Evolutionary conservation across 2,329 filamentous ascomycete genomes (phyloP).

Genomic region (Arachnomyces sp.): DNA sequence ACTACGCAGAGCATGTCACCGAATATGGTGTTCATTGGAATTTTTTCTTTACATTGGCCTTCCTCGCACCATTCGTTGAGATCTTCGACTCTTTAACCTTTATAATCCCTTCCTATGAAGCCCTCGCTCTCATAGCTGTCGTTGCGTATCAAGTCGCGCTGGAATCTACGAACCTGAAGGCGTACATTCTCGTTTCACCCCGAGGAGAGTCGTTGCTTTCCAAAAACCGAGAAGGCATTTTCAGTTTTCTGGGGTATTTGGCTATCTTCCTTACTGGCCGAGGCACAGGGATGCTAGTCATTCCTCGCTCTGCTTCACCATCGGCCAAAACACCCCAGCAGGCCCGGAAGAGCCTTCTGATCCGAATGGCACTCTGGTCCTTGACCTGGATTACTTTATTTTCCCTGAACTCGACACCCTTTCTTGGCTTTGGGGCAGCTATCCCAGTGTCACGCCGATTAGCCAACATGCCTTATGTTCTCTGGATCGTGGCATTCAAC

Average conservation of each 20-base stretch:
- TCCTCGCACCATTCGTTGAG: conserved; percentile 83
- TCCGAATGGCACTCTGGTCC: conserved; percentile 58
- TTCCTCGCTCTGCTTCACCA: conserved; percentile 53
- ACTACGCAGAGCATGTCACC: conserved; percentile 94
- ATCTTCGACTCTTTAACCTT: conserved; percentile 66
- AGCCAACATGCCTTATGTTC: conserved; percentile 86
- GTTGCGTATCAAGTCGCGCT: conserved; percentile 67
- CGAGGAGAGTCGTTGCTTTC: conserved; percentile 67
- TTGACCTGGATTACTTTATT: conserved; percentile 64
- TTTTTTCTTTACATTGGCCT: conserved; percentile 93
- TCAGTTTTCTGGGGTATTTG: conserved; percentile 87
- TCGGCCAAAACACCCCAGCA: conserved; percentile 35
- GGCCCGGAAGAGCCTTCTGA: conserved; percentile 51
- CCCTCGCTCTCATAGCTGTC: conserved; percentile 62
- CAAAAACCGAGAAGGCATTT: conserved; percentile 91
- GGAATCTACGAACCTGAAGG: conserved; percentile 69
- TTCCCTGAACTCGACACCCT: conserved; percentile 58
- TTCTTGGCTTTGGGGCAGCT: conserved; percentile 56
- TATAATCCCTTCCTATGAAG: conserved; percentile 67
- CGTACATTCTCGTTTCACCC: conserved; percentile 74
- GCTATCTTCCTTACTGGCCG: conserved; percentile 91
- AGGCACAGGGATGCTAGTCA: conserved; percentile 69
- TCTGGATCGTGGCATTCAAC: conserved; percentile 93
- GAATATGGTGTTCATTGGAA: conserved; percentile 99
- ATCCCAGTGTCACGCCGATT: conserved; percentile 77